Conservation (phyloP, 2,329 filamentous ascomycete genomes). For the Teratosphaeria nubilosa region DNA sequence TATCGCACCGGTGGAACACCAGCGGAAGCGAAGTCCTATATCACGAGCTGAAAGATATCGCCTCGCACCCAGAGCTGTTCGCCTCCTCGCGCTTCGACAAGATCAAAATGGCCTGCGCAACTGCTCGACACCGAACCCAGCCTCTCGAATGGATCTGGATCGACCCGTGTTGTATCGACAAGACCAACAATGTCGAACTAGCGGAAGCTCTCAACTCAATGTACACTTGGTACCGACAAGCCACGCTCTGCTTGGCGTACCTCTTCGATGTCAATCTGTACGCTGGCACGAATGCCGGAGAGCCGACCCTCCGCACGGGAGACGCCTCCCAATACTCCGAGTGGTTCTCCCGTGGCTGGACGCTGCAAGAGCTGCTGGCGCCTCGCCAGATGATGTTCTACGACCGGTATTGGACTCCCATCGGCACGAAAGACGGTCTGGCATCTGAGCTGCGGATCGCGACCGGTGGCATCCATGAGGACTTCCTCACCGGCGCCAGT, state of each 20-base stretch:
- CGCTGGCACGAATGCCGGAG: neutral
- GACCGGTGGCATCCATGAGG: neutral
- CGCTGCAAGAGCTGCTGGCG: neutral
- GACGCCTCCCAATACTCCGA: neutral
- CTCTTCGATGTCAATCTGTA: slow-evolving; percentile 16
- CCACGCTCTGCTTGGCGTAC: slow-evolving; percentile 26
- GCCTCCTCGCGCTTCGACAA: neutral
- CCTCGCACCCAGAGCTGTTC: neutral
- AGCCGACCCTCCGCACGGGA: neutral
- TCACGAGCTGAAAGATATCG: neutral
- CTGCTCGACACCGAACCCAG: neutral
- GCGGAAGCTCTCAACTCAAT: slow-evolving; percentile 12
- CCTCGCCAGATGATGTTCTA: neutral
- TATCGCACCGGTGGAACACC: neutral
- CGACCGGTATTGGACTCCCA: neutral
- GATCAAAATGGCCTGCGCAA: neutral
- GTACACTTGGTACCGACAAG: slow-evolving; percentile 23
- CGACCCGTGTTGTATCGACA: slow-evolving; percentile 7
- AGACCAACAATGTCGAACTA: slow-evolving; percentile 8
- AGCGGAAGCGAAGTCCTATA: neutral
- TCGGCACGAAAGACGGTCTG: neutral
- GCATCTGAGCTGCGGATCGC: neutral
- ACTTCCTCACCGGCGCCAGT: neutral
- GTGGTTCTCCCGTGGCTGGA: neutral
- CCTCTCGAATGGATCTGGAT: neutral